These are phyloP conservation scores for Heterobasidion irregulare DNA, from an alignment of 1,284 basidiomycete species.

Conservation along the genomic window DNA sequence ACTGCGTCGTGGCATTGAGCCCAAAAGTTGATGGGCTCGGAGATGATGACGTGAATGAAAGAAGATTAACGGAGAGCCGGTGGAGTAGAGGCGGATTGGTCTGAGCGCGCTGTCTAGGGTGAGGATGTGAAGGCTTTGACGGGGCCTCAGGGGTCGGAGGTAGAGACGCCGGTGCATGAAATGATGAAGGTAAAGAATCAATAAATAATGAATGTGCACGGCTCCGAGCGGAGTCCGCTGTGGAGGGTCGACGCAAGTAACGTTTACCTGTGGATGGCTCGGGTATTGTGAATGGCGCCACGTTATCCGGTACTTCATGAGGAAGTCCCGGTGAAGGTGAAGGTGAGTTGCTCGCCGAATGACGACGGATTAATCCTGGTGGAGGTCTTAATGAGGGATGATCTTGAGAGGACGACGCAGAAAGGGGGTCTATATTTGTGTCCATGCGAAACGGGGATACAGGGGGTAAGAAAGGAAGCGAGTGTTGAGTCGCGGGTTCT, in stretches of 20 bases:
- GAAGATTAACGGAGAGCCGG: constrained; percentile 62
- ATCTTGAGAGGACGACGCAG: constrained; percentile 18
- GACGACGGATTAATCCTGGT: constrained; percentile 37
- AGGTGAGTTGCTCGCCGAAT: constrained; percentile 35
- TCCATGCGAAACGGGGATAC: constrained; percentile 45
- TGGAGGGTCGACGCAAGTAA: constrained; percentile 17
- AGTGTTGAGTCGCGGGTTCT: constrained; percentile 15
- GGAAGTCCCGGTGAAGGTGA: constrained; percentile 12
- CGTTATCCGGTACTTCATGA: neutral
- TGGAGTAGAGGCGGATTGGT: constrained; percentile 68
- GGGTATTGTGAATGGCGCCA: constrained; percentile 1
- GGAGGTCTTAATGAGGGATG: constrained; percentile 20
- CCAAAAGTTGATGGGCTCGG: constrained; percentile 18
- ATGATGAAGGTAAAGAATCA: constrained; percentile 1
- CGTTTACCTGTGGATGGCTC: constrained; percentile 1
- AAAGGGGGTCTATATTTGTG: constrained; percentile 9
- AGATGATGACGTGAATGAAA: constrained; percentile 32
- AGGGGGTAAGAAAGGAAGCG: constrained; percentile 40
- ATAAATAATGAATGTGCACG: constrained; percentile 10
- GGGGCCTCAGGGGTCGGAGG: constrained; percentile 8
- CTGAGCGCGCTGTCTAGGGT: constrained; percentile 42
- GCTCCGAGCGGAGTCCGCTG: constrained; percentile 19
- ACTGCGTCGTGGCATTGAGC: constrained; percentile 25
- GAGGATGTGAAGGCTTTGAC: constrained; percentile 10
- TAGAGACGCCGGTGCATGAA: constrained; percentile 8